Base-by-base conservation (phyloP, 257 asterid species). In the Fraxinus americana region DNA sequence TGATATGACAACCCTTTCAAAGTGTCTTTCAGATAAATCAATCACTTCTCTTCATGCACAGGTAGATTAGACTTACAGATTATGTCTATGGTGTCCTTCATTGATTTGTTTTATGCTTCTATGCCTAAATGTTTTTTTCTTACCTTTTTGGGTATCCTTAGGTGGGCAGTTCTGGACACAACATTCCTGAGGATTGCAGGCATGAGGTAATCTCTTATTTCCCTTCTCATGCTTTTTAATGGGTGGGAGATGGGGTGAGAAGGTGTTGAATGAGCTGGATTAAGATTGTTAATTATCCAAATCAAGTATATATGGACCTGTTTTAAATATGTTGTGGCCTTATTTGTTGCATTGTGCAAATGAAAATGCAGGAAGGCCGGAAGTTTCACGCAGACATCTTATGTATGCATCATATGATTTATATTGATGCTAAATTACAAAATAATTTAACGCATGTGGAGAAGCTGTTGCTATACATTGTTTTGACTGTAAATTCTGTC, bases 11-110 rank as follows among this genome's bases (percentile, higher is more conserved):
- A 78, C 90, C 77, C 87, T 92, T 79, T 87, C 97, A 30, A 92
- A 86, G 80, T 78, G 86, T 79, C 89, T 93, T 23, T 88, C 93
- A 27, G 93, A 89, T 8, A 87, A 86, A 82, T 90, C 98, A 21
- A 68, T 67, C 50, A 43, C 84, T 76, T 83, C 89, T 81, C 91
- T 91, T 76, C 82, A 10, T 45, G 88, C 87, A 85, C 96, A 87
- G 95, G 98, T 94, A 80, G 59, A 75, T 82, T 80, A 50, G 73
- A 72, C 75, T 74, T 68, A 81, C 74, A 67, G 80, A 75, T 69
- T 78, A 63, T 67, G 57, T 70, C 36, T 68, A 34, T 21, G 29
- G 3, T 77, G 21, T 59, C 32, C 36, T 73, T 36, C n/a, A 21
- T 69, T 63, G 16, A 6, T 73, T 67, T 78, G 7, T 43, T 67